A percentile compares a stretch with the other conserved stretches of the same genome.
Conservation (phyloP, 495 filamentous ascomycete genomes). For the Endocarpon pusillum region DNA sequence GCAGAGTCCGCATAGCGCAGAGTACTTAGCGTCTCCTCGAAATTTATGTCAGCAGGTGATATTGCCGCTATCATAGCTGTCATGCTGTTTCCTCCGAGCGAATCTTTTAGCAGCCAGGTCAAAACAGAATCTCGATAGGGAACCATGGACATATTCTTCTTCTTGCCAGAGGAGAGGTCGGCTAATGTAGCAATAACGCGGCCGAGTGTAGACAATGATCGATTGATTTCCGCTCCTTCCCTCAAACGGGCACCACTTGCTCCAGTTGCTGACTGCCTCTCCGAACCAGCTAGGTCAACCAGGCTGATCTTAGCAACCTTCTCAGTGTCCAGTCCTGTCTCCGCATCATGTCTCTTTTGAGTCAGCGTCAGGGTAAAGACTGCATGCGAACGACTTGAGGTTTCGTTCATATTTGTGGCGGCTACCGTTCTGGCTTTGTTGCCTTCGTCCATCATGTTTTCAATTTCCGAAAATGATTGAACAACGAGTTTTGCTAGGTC, state of each 20-base stretch:
- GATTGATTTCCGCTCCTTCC: conserved; percentile 97
- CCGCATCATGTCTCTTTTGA: conserved; percentile 81
- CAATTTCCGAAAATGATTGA: conserved; percentile 88
- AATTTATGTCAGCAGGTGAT: conserved; percentile 97
- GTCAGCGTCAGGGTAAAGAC: conserved; percentile 95
- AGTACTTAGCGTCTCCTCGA: conserved; percentile 91
- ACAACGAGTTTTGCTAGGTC: conserved; percentile 96
- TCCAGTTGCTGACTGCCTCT: conserved; percentile 88
- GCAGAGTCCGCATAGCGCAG: conserved; percentile 93
- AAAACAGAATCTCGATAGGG: conserved; percentile 95
- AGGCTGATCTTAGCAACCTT: conserved; percentile 96
- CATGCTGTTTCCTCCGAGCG: conserved; percentile 95
- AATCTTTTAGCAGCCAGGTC: conserved; percentile 96
- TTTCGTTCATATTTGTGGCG: conserved; percentile 99
- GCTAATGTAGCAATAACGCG: conserved; percentile 96
- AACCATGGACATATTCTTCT: conserved; percentile 69
- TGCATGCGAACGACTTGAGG: conserved; percentile 91
- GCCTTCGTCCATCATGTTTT: conserved; percentile 96
- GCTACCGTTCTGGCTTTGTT: conserved; percentile 97
- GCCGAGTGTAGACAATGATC: conserved; percentile 87
- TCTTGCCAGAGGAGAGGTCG: conserved; percentile 74
- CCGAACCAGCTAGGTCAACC: conserved; percentile 94
- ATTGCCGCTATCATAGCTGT: conserved; percentile 99
- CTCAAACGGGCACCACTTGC: conserved; percentile 92
- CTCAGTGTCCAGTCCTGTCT: conserved; percentile 91